Evolutionary conservation across 2,329 filamentous ascomycete species (phyloP).

Genomic region (Aspergillus melleus): DNA sequence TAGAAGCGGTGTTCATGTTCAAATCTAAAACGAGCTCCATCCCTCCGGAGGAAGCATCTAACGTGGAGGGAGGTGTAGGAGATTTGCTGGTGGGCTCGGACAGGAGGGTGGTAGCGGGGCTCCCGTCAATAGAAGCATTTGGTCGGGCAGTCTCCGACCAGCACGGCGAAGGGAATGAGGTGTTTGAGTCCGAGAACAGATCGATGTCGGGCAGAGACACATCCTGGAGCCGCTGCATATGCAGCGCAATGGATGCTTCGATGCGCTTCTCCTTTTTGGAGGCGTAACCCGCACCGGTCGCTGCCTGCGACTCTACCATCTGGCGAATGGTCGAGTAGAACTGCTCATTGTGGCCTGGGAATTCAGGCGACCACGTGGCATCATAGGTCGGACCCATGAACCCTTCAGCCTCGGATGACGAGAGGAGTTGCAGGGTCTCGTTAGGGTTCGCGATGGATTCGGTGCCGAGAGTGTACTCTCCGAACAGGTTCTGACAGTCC

Average conservation of each 20-base stretch:
- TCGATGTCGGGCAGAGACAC: constrained; percentile 27
- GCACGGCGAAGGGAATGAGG: constrained; percentile 33
- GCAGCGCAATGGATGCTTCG: constrained; percentile 43
- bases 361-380: constrained; percentile 13
- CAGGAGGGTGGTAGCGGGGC: constrained; percentile 21
- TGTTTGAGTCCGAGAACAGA: constrained; percentile 29
- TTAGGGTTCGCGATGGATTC: constrained; percentile 17
- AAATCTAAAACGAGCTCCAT: constrained; percentile 44
- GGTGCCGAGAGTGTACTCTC: constrained; percentile 18
- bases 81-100: constrained; percentile 13
- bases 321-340: constrained; percentile 26
- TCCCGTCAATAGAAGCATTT: constrained; percentile 23
- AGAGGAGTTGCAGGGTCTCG: constrained; percentile 11
- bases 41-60: constrained; percentile 22
- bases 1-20: constrained; percentile 45
- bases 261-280: constrained; percentile 43
- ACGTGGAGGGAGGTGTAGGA: constrained; percentile 16
- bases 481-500: constrained; percentile 23
- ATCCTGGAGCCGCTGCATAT: constrained; percentile 40
- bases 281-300: constrained; percentile 32
- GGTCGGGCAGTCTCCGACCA: constrained; percentile 32
- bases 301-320: constrained; percentile 40
- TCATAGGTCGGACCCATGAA: constrained; percentile 7
- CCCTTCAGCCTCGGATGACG: constrained; percentile 4
- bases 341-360: constrained; percentile 12